Conservation (phyloP, 2,329 filamentous ascomycete species). For the Cercospora janseana region DNA sequence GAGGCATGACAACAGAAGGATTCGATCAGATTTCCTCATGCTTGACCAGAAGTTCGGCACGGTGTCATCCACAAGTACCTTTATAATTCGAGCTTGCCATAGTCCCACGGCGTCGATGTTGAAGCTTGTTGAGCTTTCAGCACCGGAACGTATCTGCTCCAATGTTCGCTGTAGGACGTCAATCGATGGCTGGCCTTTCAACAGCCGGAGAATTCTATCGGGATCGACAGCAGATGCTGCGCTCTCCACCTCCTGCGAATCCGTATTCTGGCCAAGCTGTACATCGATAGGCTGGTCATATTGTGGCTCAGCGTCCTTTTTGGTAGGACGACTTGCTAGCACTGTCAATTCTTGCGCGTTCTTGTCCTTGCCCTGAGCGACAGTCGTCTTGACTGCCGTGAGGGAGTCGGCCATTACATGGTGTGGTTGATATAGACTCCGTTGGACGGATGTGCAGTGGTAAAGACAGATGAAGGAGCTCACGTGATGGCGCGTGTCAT, state of each 20-base stretch:
- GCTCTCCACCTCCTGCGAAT: neutral
- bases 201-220: constrained; percentile 36
- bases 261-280: neutral
- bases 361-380: constrained; percentile 5
- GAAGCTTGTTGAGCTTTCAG: constrained; percentile 41
- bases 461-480: neutral
- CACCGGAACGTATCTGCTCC: constrained; percentile 8
- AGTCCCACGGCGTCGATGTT: constrained; percentile 64
- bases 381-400: constrained; percentile 48
- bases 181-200: constrained; percentile 44
- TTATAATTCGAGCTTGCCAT: constrained; percentile 69
- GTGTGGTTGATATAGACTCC: constrained; percentile 25
- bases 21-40: constrained; percentile 47
- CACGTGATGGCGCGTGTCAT: constrained; percentile 3
- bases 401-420: constrained; percentile 51
- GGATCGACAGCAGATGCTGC: neutral
- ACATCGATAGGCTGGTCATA: neutral
- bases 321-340: constrained; percentile 11
- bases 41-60: constrained; percentile 79
- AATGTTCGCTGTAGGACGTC: constrained; percentile 34
- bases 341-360: constrained; percentile 15
- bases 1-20: constrained; percentile 62
- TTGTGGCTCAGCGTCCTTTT: constrained; percentile 4
- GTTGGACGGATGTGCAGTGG: neutral
- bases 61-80: constrained; percentile 70